Percentiles rank a stretch among this genome's conserved stretches.
These are phyloP conservation scores for Agapanthus africanus DNA, from an alignment of 106 monocot genomes.

Conservation along the genomic window DNA sequence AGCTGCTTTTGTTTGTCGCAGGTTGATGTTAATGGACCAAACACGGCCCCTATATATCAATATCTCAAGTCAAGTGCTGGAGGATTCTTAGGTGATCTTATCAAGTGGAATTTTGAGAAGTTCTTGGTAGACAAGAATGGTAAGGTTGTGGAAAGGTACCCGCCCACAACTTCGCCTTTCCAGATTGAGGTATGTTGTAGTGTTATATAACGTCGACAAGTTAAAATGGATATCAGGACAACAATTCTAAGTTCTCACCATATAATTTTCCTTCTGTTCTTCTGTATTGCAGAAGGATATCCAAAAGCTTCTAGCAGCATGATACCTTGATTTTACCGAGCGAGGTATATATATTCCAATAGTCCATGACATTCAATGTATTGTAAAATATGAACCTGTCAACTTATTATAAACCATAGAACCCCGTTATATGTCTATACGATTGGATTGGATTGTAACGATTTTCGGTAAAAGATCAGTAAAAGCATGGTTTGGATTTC, in stretches of 20 bases:
- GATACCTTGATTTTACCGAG: too few relatives aligned
- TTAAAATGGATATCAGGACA: background rate
- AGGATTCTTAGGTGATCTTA: slow-evolving; percentile 87
- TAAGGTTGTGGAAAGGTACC: slow-evolving; percentile 94
- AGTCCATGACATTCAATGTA: too few relatives aligned
- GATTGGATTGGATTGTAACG: too few relatives aligned
- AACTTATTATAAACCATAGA: too few relatives aligned
- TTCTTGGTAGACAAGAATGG: slow-evolving; percentile 93
- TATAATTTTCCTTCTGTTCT: background rate
- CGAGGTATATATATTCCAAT: too few relatives aligned
- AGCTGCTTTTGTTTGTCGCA: slow-evolving; percentile 8
- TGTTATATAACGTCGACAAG: background rate
- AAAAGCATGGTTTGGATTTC: too few relatives aligned
- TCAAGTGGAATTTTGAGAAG: slow-evolving; percentile 99
- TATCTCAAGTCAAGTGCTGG: slow-evolving; percentile 92
- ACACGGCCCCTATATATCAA: slow-evolving; percentile 83
- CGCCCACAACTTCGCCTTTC: slow-evolving; percentile 93
- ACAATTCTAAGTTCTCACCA: background rate
- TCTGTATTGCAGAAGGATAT: slow-evolving; percentile 13
- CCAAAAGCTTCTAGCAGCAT: slow-evolving; percentile 9
- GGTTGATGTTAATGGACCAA: slow-evolving; percentile 99
- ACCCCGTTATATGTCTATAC: too few relatives aligned
- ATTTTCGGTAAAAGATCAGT: too few relatives aligned
- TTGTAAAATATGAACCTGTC: too few relatives aligned
- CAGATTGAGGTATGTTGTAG: slow-evolving; percentile 84